A percentile compares a stretch with the other conserved stretches of the same genome.
Conservation (phyloP, 2,329 filamentous ascomycete genomes). For the Rugonectria rugulosa region DNA sequence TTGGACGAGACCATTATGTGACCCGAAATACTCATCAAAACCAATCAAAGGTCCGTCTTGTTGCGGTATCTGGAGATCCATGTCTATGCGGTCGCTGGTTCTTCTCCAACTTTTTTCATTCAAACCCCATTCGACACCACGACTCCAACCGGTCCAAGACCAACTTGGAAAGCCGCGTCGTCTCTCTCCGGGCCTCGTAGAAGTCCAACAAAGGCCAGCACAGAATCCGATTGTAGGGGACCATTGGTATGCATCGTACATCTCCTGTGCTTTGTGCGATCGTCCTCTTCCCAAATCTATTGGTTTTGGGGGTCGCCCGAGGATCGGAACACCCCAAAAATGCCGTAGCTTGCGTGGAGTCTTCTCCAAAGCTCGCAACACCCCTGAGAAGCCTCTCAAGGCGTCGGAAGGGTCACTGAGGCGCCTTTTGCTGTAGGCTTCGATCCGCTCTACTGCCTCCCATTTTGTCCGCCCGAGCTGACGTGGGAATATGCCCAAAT, state of each 20-base stretch:
- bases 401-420: not conserved
- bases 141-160: not conserved
- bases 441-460: not conserved
- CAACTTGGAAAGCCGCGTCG: conserved; percentile 4
- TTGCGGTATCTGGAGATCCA: too few relatives aligned
- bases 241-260: not conserved
- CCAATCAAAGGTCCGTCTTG: too few relatives aligned
- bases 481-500: conserved; percentile 1
- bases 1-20: too few relatives aligned
- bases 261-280: not conserved
- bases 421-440: not conserved
- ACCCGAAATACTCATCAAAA: too few relatives aligned
- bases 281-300: not conserved
- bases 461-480: conserved; percentile 1
- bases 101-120: not conserved
- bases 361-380: not conserved
- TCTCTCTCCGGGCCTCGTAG: not conserved
- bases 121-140: not conserved
- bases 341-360: not conserved
- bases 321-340: not conserved
- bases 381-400: not conserved
- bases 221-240: conserved; percentile 1
- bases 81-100: too few relatives aligned
- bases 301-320: not conserved
- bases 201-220: not conserved